Evolutionary conservation across 2,329 filamentous ascomycete genomes (phyloP).

Genomic region (Chrysosporium keratinophilum): DNA sequence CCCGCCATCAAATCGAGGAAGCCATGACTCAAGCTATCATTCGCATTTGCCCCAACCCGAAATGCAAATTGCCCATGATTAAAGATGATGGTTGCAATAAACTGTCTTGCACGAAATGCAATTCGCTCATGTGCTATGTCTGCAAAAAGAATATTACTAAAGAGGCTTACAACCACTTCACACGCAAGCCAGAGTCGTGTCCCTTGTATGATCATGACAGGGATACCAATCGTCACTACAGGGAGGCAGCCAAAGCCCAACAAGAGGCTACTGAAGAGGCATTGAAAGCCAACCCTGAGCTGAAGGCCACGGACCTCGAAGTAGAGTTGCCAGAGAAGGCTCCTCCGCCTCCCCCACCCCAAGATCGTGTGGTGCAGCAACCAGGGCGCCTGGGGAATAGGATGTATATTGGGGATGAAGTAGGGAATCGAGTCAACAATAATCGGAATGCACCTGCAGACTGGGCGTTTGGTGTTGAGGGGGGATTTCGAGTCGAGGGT

Average conservation of each 20-base stretch:
- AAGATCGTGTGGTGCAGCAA: too few species aligned
- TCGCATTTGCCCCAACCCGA: constrained; percentile 51
- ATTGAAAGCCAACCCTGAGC: constrained; percentile 48
- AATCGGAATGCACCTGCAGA: too few species aligned
- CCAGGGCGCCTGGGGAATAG: too few species aligned
- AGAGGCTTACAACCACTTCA: constrained; percentile 59
- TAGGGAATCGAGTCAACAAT: too few species aligned
- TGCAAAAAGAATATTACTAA: constrained; percentile 55
- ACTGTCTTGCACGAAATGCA: constrained; percentile 59
- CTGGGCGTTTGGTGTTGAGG: too few species aligned
- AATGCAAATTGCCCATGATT: constrained; percentile 62
- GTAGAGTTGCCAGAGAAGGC: constrained; percentile 39
- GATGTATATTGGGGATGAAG: too few species aligned
- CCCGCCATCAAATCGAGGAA: constrained; percentile 64
- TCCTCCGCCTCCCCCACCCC: background rate
- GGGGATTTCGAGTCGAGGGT: too few species aligned
- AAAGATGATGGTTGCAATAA: constrained; percentile 77
- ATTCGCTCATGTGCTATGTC: constrained; percentile 42
- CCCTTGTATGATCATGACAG: constrained; percentile 56
- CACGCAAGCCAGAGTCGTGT: constrained; percentile 40
- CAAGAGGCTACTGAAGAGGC: constrained; percentile 47
- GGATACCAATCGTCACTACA: constrained; percentile 44
- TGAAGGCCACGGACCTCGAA: constrained; percentile 49
- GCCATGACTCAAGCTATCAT: constrained; percentile 74
- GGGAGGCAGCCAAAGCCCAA: constrained; percentile 55